Percentiles rank a stretch among this genome's conserved stretches.
phyloP scores from a whole-genome alignment of 371 early-diverging fungal species.

The Dichotomocladium elegans region DNA sequence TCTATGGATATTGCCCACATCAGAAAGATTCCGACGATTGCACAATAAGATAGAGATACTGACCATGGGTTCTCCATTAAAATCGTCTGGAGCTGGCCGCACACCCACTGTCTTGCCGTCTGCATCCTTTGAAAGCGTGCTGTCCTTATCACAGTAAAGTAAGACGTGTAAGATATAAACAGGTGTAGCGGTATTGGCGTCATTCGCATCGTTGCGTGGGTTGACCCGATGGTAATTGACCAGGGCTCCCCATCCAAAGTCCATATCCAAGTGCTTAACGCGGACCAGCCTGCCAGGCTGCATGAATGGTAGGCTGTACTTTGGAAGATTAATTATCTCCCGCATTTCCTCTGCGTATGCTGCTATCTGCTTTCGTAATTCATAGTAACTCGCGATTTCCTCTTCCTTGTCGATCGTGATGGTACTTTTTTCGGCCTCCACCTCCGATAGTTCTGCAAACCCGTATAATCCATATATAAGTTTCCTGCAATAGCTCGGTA shows the following conservation, averaged over 20 bases:
- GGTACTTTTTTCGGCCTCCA: conserved; percentile 53
- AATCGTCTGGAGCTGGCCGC: conserved; percentile 56
- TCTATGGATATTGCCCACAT: no score
- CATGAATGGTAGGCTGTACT: conserved; percentile 76
- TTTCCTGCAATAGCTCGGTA: background rate
- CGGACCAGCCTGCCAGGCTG: conserved; percentile 86
- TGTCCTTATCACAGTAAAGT: conserved; percentile 69
- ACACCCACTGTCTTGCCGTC: conserved; percentile 54
- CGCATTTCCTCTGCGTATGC: conserved; percentile 62
- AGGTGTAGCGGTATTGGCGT: conserved; percentile 23
- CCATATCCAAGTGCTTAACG: conserved; percentile 63
- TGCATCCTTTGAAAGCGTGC: conserved; percentile 52
- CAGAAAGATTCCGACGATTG: no score
- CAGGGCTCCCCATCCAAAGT: conserved; percentile 94
- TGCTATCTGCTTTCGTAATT: conserved; percentile 72
- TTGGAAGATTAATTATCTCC: conserved; percentile 78
- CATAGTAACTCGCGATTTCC: conserved; percentile 70
- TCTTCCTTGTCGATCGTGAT: conserved; percentile 71
- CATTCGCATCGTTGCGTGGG: conserved; percentile 23
- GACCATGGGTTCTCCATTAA: conserved; percentile 61
- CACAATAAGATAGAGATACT: background rate
- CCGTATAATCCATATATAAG: no score
- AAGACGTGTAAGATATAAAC: conserved; percentile 82
- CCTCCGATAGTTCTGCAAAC: conserved; percentile 46
- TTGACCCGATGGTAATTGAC: conserved; percentile 38